phyloP scores from a whole-genome alignment of 2,329 filamentous ascomycete species.

The Ophiocordyceps australis region DNA sequence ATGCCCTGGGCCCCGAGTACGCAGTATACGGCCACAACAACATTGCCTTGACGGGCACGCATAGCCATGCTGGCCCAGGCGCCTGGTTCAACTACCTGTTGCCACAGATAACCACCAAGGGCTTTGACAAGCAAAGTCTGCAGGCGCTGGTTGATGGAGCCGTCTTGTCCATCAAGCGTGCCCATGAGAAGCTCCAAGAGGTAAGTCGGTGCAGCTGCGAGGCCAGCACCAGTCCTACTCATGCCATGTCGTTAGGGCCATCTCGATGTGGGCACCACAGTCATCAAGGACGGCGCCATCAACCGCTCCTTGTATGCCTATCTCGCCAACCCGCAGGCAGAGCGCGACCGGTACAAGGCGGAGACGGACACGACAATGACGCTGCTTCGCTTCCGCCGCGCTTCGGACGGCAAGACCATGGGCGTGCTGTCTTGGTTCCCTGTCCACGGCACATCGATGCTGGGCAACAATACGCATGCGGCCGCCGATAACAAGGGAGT shows the following conservation, averaged over 20 bases:
- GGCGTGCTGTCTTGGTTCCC: conserved; percentile 83
- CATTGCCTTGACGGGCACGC: conserved; percentile 78
- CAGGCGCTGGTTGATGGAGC: conserved; percentile 77
- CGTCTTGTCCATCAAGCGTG: conserved; percentile 61
- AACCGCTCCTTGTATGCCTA: conserved; percentile 84
- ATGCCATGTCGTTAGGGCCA: conserved; percentile 27
- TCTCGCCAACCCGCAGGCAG: conserved; percentile 62
- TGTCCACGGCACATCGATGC: conserved; percentile 78
- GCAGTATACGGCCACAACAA: conserved; percentile 62
- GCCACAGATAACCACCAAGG: conserved; percentile 75
- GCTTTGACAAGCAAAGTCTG: conserved; percentile 77
- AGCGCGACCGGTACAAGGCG: conserved; percentile 48
- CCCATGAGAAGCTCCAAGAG: conserved; percentile 40
- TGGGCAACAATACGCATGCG: conserved; percentile 80
- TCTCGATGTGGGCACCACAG: conserved; percentile 50
- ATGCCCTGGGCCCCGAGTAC: conserved; percentile 52
- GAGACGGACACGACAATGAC: conserved; percentile 45
- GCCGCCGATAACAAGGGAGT: conserved; percentile 96
- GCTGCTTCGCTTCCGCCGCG: conserved; percentile 58
- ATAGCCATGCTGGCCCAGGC: conserved; percentile 80
- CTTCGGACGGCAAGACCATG: conserved; percentile 56
- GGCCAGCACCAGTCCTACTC: not conserved
- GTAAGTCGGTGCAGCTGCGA: conserved; percentile 5
- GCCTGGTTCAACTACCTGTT: conserved; percentile 91
- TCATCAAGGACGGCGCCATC: conserved; percentile 61